Base-by-base conservation (phyloP, 2,329 filamentous ascomycete genomes). In the Colletotrichum camelliae region DNA sequence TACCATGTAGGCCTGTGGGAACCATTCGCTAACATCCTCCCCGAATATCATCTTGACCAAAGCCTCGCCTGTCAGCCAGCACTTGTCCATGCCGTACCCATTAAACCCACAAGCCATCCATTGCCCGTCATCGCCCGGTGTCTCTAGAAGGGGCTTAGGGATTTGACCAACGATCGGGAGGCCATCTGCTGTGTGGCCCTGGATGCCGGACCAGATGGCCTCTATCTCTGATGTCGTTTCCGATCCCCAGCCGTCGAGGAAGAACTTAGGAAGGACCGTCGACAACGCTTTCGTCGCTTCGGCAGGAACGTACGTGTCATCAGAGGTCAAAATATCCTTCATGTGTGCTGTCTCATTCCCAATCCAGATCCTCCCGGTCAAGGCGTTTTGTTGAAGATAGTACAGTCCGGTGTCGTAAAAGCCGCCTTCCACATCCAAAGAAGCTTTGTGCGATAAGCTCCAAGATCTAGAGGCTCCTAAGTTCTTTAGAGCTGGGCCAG, bases 11-110 rank as follows among this genome's bases (percentile, higher is more conserved):
- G 67, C 74, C 10, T 77, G 77, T 1, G 78, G 79, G 43, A 80
- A 70, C 62, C 77, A 83, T 7, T 55, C 77, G 2, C 67, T 75
- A 6, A 79, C 81, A 0, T 76, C 79, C 15, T 80, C 77, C 0
- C 78, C 79, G 2, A 81, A 64, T 7, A 82, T 72, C 79, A 81
- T 81, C 7, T 78, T 79, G 0, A 77, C 80, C 48, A 83, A n/a
- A 5, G 75, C 77, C 66, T 77, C 76, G 31, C 75, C 78, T 4
- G 64, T 72, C 2, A 80, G 52, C 74, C 72, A 79, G 58, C 77
- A 76, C 15, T 79, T 79, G 67, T 76, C 76, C 79, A 80, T 80
- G 3, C 79, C 77, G 33, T 79, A 77, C 2, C 77, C 77, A 7
- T 79, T 75, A n/a, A 76, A 80, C 1, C 79, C 78, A 0, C 75